Evolutionary conservation across 257 asterid genomes (phyloP).

Genomic region (Solanum rostratum): DNA sequence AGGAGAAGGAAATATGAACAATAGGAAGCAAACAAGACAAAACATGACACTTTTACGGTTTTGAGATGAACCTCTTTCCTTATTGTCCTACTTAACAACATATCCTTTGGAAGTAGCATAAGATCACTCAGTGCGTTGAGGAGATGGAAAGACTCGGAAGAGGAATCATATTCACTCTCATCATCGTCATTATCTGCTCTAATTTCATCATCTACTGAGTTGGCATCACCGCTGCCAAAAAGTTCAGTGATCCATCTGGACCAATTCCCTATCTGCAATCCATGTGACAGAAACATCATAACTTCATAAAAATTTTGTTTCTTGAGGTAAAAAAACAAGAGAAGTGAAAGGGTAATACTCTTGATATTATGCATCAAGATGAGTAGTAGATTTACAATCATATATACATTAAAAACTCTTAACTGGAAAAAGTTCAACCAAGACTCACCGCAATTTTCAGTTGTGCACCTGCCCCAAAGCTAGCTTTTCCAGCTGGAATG

Average conservation of each 20-base stretch:
- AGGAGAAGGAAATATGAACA: neutral
- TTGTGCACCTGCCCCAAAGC: constrained; percentile 89
- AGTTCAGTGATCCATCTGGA: constrained; percentile 76
- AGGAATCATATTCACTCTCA: constrained; percentile 29
- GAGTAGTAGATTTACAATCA: neutral
- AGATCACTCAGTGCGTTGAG: constrained; percentile 77
- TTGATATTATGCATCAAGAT: neutral
- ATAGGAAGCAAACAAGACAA: neutral
- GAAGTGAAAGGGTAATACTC: neutral
- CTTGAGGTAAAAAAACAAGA: neutral
- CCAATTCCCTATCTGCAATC: constrained; percentile 80
- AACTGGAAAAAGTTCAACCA: neutral
- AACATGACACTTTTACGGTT: neutral
- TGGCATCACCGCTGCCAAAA: constrained; percentile 52
- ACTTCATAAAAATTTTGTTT: neutral
- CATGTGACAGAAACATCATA: neutral
- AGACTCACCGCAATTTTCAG: constrained; percentile 62
- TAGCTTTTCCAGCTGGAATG: constrained; percentile 70
- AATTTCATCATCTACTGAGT: constrained; percentile 9
- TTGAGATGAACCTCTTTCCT: constrained; percentile 54
- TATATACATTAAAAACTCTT: neutral
- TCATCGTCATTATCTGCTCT: neutral
- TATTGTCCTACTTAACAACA: constrained; percentile 61
- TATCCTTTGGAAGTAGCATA: constrained; percentile 85
- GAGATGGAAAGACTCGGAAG: constrained; percentile 60